Percentiles rank a stretch among this genome's conserved stretches.
These are phyloP conservation scores for Acanthamoeba lenticulata DNA, from an alignment of 208 protist species.

Conservation along the genomic window DNA sequence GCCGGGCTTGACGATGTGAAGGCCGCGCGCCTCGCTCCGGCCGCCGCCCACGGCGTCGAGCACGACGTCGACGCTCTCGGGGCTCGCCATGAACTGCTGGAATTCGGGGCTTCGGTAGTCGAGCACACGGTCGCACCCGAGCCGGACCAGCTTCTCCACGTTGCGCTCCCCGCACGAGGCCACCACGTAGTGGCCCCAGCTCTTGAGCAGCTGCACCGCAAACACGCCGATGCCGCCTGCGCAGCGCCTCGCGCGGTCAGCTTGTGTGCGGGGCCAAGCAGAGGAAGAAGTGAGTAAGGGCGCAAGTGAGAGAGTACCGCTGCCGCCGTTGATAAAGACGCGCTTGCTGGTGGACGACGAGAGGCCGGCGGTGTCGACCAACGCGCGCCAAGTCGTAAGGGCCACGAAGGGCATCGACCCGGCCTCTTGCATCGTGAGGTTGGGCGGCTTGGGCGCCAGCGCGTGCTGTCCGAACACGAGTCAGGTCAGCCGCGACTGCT, in stretches of 20 bases:
- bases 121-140: not conserved
- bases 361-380: slow-evolving; percentile 53
- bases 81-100: not conserved
- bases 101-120: slow-evolving; percentile 47
- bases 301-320: not conserved
- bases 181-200: slow-evolving; percentile 45
- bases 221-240: slow-evolving; percentile 38
- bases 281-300: not conserved
- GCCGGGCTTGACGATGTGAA: not conserved
- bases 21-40: slow-evolving; percentile 15
- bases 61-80: slow-evolving; percentile 56
- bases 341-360: slow-evolving; percentile 34
- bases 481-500: not conserved
- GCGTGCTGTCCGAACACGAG: not conserved
- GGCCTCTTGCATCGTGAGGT: slow-evolving; percentile 27
- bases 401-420: slow-evolving; percentile 46
- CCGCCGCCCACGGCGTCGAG: slow-evolving; percentile 49
- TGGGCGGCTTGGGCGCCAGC: not conserved
- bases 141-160: slow-evolving; percentile 27
- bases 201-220: slow-evolving; percentile 17
- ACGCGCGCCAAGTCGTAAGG: slow-evolving; percentile 8
- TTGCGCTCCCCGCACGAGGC: slow-evolving; percentile 36
- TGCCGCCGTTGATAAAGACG: slow-evolving; percentile 55
- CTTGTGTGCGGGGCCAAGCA: too few relatives aligned
- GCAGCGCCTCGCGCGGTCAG: too few relatives aligned